Conservation (phyloP, 2,329 filamentous ascomycete genomes). For the Pseudogymnoascus sp. region DNA sequence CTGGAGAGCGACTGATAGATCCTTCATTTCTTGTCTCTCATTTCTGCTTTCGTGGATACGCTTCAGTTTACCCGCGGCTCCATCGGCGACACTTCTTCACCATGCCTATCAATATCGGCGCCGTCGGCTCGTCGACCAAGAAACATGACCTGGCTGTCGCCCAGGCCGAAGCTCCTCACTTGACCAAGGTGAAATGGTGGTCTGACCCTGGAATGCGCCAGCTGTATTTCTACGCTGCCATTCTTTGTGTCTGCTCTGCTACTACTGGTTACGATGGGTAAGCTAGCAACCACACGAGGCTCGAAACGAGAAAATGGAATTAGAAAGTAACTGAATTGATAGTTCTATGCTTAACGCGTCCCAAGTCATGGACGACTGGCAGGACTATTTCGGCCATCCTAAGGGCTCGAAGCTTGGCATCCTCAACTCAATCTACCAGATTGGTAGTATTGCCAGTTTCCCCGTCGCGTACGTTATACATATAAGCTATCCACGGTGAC, state of each 20-base stretch:
- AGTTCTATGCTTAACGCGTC: slow-evolving; percentile 50
- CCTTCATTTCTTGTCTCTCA: background rate
- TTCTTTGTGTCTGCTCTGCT: slow-evolving; percentile 52
- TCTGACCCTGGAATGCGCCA: slow-evolving; percentile 48
- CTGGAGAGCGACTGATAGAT: background rate
- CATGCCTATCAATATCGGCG: background rate
- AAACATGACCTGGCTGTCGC: slow-evolving; percentile 32
- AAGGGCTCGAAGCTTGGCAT: slow-evolving; percentile 35
- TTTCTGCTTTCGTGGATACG: background rate
- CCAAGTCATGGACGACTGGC: slow-evolving; percentile 49
- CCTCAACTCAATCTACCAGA: slow-evolving; percentile 37
- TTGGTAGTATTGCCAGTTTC: slow-evolving; percentile 34
- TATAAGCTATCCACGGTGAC: slow-evolving; percentile 14
- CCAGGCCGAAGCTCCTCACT: slow-evolving; percentile 39
- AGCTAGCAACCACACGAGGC: background rate
- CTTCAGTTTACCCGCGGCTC: background rate
- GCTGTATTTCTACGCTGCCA: slow-evolving; percentile 45
- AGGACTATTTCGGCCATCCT: slow-evolving; percentile 40
- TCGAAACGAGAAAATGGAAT: background rate
- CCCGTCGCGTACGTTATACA: slow-evolving; percentile 24
- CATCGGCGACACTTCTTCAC: background rate
- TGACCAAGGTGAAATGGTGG: slow-evolving; percentile 50
- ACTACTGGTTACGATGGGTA: slow-evolving; percentile 55
- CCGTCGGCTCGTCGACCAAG: slow-evolving; percentile 13
- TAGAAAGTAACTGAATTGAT: background rate